Evolutionary conservation across 305 asterid species (phyloP), one percentile per base, ranked within the genome.

Genomic region (Solanum hybrid): DNA sequence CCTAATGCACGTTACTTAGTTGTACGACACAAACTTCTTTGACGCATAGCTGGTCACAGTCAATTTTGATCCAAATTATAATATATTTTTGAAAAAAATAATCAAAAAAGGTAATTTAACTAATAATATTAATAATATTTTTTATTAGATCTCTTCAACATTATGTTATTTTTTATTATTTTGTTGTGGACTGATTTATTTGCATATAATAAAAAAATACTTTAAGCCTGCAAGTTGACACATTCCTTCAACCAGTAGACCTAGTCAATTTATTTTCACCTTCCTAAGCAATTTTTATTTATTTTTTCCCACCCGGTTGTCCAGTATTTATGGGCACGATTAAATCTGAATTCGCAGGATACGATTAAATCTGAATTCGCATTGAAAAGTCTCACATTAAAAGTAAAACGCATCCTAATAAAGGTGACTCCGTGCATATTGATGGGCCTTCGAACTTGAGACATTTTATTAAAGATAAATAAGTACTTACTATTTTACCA

Each of bases 161-260:
- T 38, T 82, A 29, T 45, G 76, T 51, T 31, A 45, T 57, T 51
- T 51, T 51, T 29, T 51, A 84, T 51, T 32, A 31, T 84, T 84
- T 51, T 84, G 88, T 84, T 84, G 88, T 84, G 88, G 88, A 84
- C 88, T 84, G 88, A 84, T 84, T 31, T 84, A 29, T 84, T 84
- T 45, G 37, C 27, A 29, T 29, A 82, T 51, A 83, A 82, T 51
- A 20, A 83, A 83, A 20, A 83, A 20, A 83, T 4, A 31, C 37
- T 45, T 83, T 78, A 79, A 36, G 68, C 70, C 87, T 81, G 87
- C 87, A 81, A 31, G n/a, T 24, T 29, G 39, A 13, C 75, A 51
- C 76, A 51, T 51, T 84, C 88, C 31, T 84, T 84, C 87, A 83
- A 83, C 36, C 26, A 27, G 38, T 17, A 84, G 88, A 51, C 41